A percentile compares a stretch with the other conserved stretches of the same genome.
Evolutionary conservation across 305 asterid genomes (phyloP).

Genomic region (Fraxinus baroniana): DNA sequence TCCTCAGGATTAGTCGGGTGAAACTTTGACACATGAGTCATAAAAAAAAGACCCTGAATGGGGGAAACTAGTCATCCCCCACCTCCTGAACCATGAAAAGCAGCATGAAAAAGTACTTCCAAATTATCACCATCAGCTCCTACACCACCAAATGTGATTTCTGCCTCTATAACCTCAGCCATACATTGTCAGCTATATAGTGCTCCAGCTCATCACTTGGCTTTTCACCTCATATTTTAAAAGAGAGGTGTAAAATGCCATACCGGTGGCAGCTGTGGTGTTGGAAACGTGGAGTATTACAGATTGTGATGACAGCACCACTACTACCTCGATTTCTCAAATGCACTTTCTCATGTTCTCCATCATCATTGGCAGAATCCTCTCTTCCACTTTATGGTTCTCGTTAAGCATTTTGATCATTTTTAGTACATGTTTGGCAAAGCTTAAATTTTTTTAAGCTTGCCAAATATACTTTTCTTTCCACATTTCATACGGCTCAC

Average conservation of each 20-base stretch:
- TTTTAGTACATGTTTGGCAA: background rate
- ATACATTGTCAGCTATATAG: background rate
- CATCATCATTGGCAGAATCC: constrained; percentile 8
- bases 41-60: background rate
- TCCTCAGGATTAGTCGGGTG: too few relatives aligned
- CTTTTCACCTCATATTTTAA: background rate
- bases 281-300: background rate
- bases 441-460: background rate
- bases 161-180: background rate
- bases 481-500: background rate
- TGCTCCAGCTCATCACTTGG: background rate
- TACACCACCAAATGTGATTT: background rate
- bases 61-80: background rate
- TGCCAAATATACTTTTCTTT: background rate
- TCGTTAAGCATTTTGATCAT: background rate
- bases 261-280: background rate
- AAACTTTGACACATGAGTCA: too few relatives aligned
- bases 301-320: background rate
- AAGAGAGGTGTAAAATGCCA: background rate
- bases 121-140: background rate
- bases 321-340: background rate
- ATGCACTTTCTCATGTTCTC: background rate
- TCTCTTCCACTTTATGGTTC: background rate
- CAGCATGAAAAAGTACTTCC: background rate
- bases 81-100: background rate